Percentiles rank a stretch among this genome's conserved stretches.
Conservation (phyloP, 208 protist species). For the Porcisia hertigi region DNA sequence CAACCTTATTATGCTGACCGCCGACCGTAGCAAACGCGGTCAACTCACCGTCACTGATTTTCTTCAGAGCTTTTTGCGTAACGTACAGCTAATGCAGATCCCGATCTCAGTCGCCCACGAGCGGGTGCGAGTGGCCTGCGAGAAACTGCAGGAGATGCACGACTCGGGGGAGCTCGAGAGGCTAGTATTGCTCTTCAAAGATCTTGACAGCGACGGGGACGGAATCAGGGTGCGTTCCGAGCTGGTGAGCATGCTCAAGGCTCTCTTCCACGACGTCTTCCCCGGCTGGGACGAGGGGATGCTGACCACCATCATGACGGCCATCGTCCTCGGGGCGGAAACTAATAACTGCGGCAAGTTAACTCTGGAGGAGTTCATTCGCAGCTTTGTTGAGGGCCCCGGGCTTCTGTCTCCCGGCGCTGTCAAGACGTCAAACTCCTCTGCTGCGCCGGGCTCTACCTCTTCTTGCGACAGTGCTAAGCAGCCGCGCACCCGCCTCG, state of each 20-base stretch:
- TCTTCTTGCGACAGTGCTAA: neutral
- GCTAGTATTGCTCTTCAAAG: conserved; percentile 41
- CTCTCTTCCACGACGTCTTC: conserved; percentile 68
- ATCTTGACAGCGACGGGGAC: conserved; percentile 38
- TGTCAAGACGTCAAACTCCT: conserved; percentile 17
- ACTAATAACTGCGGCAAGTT: conserved; percentile 41
- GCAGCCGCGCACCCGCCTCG: neutral
- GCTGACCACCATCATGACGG: conserved; percentile 61
- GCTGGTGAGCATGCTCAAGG: conserved; percentile 52
- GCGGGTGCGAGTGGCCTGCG: conserved; percentile 49
- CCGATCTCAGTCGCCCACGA: conserved; percentile 60
- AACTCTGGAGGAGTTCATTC: conserved; percentile 71
- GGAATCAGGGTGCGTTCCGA: conserved; percentile 53
- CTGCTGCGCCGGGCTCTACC: neutral
- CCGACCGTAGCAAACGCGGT: conserved; percentile 48
- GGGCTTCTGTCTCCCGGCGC: conserved; percentile 26
- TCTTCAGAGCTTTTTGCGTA: conserved; percentile 57
- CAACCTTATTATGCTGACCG: conserved; percentile 78
- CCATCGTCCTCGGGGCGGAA: conserved; percentile 58
- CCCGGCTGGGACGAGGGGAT: conserved; percentile 66
- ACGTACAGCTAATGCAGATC: conserved; percentile 59
- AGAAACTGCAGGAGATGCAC: conserved; percentile 55
- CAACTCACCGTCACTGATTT: conserved; percentile 66
- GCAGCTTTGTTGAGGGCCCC: conserved; percentile 58
- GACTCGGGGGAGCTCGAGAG: conserved; percentile 63